These are phyloP conservation scores for Naganishia sp. DNA, from an alignment of 1,284 basidiomycete species.

Conservation along the genomic window DNA sequence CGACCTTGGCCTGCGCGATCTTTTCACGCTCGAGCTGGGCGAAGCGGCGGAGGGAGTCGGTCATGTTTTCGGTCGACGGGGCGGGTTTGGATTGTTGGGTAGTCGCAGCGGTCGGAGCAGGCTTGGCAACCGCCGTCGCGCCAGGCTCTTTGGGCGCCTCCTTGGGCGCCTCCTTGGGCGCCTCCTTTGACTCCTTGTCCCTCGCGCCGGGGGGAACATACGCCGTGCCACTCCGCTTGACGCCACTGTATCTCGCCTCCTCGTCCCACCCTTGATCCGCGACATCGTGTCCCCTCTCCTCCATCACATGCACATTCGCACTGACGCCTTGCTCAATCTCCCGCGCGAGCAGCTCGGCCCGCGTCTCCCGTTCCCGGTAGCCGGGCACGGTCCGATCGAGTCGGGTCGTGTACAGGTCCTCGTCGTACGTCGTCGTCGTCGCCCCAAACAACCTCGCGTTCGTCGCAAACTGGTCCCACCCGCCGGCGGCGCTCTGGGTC, in stretches of 20 bases:
- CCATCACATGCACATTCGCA: slow-evolving; percentile 82
- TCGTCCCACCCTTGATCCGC: slow-evolving; percentile 75
- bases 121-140: slow-evolving; percentile 37
- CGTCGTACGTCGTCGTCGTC: slow-evolving; percentile 72
- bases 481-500: background rate
- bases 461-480: slow-evolving; percentile 94
- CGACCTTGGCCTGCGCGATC: slow-evolving; percentile 82
- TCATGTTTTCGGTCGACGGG: slow-evolving; percentile 39
- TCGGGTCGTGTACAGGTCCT: slow-evolving; percentile 93
- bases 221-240: slow-evolving; percentile 79
- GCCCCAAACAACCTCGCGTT: slow-evolving; percentile 94
- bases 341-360: slow-evolving; percentile 82
- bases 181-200: slow-evolving; percentile 29
- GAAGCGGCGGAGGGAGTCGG: slow-evolving; percentile 72
- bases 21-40: slow-evolving; percentile 85
- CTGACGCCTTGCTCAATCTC: slow-evolving; percentile 82
- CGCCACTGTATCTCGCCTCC: slow-evolving; percentile 91
- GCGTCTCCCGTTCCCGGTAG: slow-evolving; percentile 77
- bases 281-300: slow-evolving; percentile 72
- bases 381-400: slow-evolving; percentile 81
- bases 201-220: slow-evolving; percentile 89
- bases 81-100: background rate
- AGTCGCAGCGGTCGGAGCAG: slow-evolving; percentile 12
- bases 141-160: slow-evolving; percentile 18
- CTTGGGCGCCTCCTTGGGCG: slow-evolving; percentile 19